Evolutionary conservation across 2,329 filamentous ascomycete species (phyloP).

Genomic region (Colletotrichum euphorbiae): DNA sequence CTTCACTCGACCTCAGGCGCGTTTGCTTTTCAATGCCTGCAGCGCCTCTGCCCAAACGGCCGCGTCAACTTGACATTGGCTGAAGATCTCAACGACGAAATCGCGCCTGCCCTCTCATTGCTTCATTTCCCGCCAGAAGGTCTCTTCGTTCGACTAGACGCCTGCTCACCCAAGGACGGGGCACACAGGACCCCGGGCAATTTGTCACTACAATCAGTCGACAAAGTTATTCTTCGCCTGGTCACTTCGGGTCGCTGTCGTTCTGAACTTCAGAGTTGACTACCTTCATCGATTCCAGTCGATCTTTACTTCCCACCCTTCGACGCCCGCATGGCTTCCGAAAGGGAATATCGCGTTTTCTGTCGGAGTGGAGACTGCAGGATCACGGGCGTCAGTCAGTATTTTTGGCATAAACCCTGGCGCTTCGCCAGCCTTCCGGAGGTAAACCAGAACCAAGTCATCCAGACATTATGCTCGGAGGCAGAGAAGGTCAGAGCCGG

Average conservation of each 20-base stretch:
- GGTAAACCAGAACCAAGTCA: not conserved
- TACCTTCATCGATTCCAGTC: not conserved
- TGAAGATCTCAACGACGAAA: not conserved
- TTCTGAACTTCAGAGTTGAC: not conserved
- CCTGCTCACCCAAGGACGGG: not conserved
- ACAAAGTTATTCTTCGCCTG: not conserved
- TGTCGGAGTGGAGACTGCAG: slow-evolving; percentile 49
- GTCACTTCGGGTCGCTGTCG: not conserved
- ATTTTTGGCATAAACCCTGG: slow-evolving; percentile 54
- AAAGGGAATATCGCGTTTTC: slow-evolving; percentile 57
- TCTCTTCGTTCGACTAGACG: not conserved
- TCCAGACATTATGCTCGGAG: not conserved
- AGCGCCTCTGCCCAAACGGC: not conserved
- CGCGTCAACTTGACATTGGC: not conserved
- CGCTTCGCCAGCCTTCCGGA: slow-evolving; percentile 34
- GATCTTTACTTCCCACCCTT: not conserved
- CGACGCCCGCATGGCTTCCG: slow-evolving; percentile 48
- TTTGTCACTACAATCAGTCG: not conserved
- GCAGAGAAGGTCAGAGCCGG: not conserved
- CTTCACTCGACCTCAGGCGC: not conserved
- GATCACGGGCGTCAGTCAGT: slow-evolving; percentile 56
- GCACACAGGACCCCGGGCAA: not conserved
- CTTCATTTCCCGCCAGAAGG: not conserved
- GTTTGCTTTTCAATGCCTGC: not conserved
- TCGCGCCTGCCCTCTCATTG: not conserved